A percentile compares a stretch with the other conserved stretches of the same genome.
phyloP scores from a whole-genome alignment of 257 asterid species.

The Solanum rostratum region DNA sequence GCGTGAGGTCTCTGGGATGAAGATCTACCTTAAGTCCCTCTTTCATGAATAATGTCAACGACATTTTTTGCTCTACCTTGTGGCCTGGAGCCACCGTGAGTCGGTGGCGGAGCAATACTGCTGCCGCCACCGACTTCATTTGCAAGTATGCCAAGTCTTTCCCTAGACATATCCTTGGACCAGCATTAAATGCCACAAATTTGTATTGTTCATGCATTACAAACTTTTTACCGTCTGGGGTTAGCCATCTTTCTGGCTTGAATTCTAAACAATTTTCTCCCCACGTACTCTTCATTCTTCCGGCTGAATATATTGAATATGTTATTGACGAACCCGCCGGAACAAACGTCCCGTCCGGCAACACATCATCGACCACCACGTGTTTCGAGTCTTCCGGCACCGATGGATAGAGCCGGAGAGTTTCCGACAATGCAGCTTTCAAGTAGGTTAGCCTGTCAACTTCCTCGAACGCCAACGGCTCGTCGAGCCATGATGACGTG shows the following conservation, averaged over 20 bases:
- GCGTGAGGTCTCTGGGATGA: slow-evolving; percentile 33
- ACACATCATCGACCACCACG: slow-evolving; percentile 58
- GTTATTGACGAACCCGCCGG: slow-evolving; percentile 86
- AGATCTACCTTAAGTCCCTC: slow-evolving; percentile 59
- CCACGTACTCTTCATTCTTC: slow-evolving; percentile 76
- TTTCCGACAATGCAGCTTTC: slow-evolving; percentile 74
- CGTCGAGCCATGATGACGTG: slow-evolving; percentile 37
- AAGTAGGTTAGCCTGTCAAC: slow-evolving; percentile 60
- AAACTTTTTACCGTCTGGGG: slow-evolving; percentile 28
- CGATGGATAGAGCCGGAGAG: slow-evolving; percentile 74
- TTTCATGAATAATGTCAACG: slow-evolving; percentile 79
- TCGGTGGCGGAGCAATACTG: slow-evolving; percentile 71
- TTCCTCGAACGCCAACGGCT: slow-evolving; percentile 59
- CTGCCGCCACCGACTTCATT: slow-evolving; percentile 86
- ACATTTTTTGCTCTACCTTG: slow-evolving; percentile 83
- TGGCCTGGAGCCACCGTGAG: slow-evolving; percentile 44
- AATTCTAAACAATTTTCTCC: slow-evolving; percentile 79
- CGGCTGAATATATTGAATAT: slow-evolving; percentile 81
- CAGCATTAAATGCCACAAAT: slow-evolving; percentile 88
- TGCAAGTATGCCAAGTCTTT: slow-evolving; percentile 78
- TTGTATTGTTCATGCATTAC: slow-evolving; percentile 58
- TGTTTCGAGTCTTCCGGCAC: slow-evolving; percentile 92
- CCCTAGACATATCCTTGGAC: slow-evolving; percentile 82
- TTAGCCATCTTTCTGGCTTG: slow-evolving; percentile 79
- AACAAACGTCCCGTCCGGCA: slow-evolving; percentile 81